These are phyloP conservation scores for Vaccinium macrocarpon DNA, from an alignment of 148 eudicot species.

Conservation along the genomic window DNA sequence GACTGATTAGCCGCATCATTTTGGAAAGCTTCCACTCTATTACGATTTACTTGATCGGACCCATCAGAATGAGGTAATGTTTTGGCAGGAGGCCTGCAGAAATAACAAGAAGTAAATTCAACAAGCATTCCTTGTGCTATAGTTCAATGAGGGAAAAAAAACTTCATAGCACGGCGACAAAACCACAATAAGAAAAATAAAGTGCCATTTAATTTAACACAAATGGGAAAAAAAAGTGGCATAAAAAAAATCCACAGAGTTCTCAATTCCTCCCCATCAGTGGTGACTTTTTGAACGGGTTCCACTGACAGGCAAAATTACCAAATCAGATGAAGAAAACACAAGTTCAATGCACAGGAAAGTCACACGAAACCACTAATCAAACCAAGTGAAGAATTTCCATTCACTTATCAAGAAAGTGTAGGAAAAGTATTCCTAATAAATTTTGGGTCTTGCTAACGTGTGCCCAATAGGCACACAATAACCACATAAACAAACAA, in stretches of 20 bases:
- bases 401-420: not conserved
- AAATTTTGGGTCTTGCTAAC: too few relatives aligned
- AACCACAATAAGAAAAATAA: not conserved
- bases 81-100: conserved; percentile 33
- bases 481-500: too few relatives aligned
- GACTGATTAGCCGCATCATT: conserved; percentile 37
- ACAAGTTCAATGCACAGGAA: not conserved
- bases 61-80: conserved; percentile 19
- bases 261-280: not conserved
- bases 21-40: conserved; percentile 28
- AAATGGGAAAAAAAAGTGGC: not conserved
- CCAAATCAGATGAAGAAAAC: not conserved
- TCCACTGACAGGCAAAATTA: not conserved
- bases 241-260: not conserved
- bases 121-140: not conserved
- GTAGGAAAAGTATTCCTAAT: not conserved
- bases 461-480: too few relatives aligned
- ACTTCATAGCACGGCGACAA: not conserved
- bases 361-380: not conserved
- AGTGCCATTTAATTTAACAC: not conserved
- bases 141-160: not conserved
- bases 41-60: conserved; percentile 18
- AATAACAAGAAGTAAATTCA: not conserved
- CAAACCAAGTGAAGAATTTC: not conserved
- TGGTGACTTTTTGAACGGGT: not conserved